Evolutionary conservation across 176 grass and related monocot genomes (phyloP).

Genomic region (Carex cristatella): DNA sequence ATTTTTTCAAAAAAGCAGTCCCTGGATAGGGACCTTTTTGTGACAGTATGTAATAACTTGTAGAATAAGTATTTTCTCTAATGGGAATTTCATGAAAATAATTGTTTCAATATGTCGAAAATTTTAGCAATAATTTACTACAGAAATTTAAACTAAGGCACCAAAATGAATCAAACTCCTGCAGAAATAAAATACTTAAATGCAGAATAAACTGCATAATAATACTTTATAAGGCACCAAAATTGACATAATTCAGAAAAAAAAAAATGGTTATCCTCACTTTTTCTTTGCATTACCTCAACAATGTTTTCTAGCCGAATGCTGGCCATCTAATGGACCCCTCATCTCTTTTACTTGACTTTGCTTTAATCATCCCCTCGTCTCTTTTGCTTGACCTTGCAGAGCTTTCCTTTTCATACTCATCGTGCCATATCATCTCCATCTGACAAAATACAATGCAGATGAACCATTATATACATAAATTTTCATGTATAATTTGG

Average conservation of each 20-base stretch:
- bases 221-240: neutral
- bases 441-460: slow-evolving; percentile 33
- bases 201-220: neutral
- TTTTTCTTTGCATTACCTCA: neutral
- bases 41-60: too few relatives aligned
- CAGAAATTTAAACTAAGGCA: too few relatives aligned
- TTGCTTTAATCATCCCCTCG: slow-evolving; percentile 23
- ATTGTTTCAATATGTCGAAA: too few relatives aligned
- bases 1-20: too few relatives aligned
- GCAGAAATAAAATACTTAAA: neutral
- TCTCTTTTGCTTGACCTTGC: slow-evolving; percentile 17
- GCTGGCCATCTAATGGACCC: slow-evolving; percentile 20
- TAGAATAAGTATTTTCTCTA: too few relatives aligned
- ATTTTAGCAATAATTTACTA: too few relatives aligned
- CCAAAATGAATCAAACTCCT: neutral
- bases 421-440: slow-evolving; percentile 53
- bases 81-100: too few relatives aligned
- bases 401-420: slow-evolving; percentile 21
- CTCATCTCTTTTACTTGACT: neutral
- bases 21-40: too few relatives aligned
- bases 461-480: neutral
- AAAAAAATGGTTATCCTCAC: neutral
- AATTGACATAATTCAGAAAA: neutral
- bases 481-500: neutral
- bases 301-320: slow-evolving; percentile 6